A percentile compares a stretch with the other conserved stretches of the same genome.
phyloP scores from a whole-genome alignment of 257 asterid genomes.

The Solanum microdontum region DNA sequence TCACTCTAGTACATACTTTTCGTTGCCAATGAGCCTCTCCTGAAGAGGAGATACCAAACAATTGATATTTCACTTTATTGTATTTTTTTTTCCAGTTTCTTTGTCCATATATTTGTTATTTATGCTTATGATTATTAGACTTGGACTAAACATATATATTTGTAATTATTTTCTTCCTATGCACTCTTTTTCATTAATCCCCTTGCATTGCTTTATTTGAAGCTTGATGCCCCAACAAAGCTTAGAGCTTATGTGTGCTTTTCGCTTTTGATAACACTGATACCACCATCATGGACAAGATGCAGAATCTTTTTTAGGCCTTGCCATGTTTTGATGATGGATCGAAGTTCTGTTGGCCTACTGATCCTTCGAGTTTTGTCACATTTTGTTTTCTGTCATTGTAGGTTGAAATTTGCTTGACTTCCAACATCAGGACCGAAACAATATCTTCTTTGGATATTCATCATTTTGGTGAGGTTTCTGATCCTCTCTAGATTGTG shows the following conservation, averaged over 20 bases:
- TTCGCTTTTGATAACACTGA: not conserved
- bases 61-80: not conserved
- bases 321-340: not conserved
- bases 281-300: not conserved
- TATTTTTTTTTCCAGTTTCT: not conserved
- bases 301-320: not conserved
- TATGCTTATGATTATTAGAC: not conserved
- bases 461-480: conserved; percentile 84
- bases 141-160: not conserved
- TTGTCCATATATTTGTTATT: not conserved
- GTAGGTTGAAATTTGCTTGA: conserved; percentile 96
- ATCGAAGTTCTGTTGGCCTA: not conserved
- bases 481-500: not conserved
- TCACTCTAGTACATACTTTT: not conserved
- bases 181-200: not conserved
- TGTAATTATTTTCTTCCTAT: not conserved
- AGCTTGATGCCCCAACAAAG: not conserved
- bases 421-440: conserved; percentile 79
- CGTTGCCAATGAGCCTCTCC: not conserved
- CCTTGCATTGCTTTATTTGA: not conserved
- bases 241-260: not conserved
- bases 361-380: not conserved
- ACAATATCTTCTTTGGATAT: conserved; percentile 71
- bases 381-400: not conserved
- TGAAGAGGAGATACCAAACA: not conserved